Evolutionary conservation across 1,284 basidiomycete genomes (phyloP), one percentile per base, ranked within the genome.

Genomic region (Coniophora puteana): DNA sequence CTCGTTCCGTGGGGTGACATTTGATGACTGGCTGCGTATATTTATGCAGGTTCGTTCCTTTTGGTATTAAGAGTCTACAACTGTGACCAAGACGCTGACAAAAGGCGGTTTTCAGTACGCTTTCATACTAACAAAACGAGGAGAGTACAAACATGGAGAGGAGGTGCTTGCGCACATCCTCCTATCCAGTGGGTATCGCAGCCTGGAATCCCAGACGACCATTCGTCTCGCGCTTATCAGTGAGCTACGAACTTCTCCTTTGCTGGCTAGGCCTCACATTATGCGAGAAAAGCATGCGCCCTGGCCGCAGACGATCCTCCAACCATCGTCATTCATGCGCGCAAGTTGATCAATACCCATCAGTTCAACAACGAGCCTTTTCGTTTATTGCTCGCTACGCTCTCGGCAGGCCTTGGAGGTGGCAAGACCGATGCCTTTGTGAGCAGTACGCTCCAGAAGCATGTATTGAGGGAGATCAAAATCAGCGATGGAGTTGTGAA

Each of bases 301-400:
- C 74, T 85, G 16, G 60, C 72, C 4, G 75, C 72, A 3, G 69
- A 77, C 31, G 70, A 78, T 14, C 77, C 75, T 49, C 60, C 69
- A 10, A 67, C 72, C 4, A 76, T 86, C 8, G 76, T 88, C 7
- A 85, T 91, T 49, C 74, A 85, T 66, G 69, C 71, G 50, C 76
- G 89, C n/a, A 85, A 84, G 50, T 59, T 93, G 17, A 79, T 88
- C 45, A 78, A 73, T 14, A 64, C 63, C 1, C 71, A 83, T 57
- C 89, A 85, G 53, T 90, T 84, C 67, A 87, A 87, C 63, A 91
- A 87, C 53, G 90, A 92, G 47, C 83, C 89, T 0, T 62, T 87
- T 16, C 80, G 90, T 4, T 69, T 95, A 27, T 71, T 93, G 20
- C 59, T 85, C 4, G 81, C 83, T 0, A 75, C 76, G 0, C 71